Evolutionary conservation across 176 grass and related monocot species (phyloP).

Genomic region (Carex cristatella): DNA sequence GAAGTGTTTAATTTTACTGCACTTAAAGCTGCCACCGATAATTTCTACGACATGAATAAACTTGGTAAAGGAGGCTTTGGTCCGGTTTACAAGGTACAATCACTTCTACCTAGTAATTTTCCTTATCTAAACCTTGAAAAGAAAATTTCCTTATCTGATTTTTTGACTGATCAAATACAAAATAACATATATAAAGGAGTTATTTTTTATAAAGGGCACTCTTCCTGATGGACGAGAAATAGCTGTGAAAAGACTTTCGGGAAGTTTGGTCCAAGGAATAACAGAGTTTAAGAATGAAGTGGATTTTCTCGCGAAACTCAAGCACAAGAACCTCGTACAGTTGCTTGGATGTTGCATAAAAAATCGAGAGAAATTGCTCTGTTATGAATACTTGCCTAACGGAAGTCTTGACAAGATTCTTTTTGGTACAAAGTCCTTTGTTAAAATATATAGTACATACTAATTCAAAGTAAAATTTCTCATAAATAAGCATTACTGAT

Average conservation of each 20-base stretch:
- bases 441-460: not conserved
- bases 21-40: conserved; percentile 5
- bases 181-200: not conserved
- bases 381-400: conserved; percentile 18
- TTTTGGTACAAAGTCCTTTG: not conserved
- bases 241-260: conserved; percentile 28
- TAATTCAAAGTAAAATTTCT: not conserved
- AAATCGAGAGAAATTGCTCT: not conserved
- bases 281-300: conserved; percentile 24
- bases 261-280: conserved; percentile 2
- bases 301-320: conserved; percentile 16
- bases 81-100: conserved; percentile 15
- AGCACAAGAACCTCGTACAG: conserved; percentile 18
- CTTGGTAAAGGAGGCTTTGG: conserved; percentile 29
- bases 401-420: conserved; percentile 19
- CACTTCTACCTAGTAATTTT: not conserved
- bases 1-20: not conserved
- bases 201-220: not conserved
- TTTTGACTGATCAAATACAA: not conserved
- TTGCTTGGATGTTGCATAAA: conserved; percentile 9
- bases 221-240: not conserved
- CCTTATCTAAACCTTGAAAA: not conserved
- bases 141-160: not conserved
- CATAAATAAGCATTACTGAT: not conserved
- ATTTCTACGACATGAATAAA: conserved; percentile 13